These are phyloP conservation scores for Ogataea hybrid DNA, from an alignment of 1,139 yeast species.

Conservation along the genomic window DNA sequence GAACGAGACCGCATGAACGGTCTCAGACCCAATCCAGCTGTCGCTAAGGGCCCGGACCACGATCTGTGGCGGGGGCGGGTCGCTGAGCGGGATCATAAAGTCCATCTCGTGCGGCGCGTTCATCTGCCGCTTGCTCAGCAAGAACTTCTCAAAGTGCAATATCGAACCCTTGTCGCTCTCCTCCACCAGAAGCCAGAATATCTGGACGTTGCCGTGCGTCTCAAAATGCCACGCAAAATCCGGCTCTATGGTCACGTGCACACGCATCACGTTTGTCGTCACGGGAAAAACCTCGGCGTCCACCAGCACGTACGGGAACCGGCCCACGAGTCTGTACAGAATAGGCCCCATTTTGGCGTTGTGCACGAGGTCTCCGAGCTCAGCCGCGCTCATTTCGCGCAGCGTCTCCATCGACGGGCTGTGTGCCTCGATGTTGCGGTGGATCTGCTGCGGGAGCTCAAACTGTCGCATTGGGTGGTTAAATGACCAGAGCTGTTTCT, in stretches of 20 bases:
- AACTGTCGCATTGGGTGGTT: constrained; percentile 91
- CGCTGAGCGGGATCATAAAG: constrained; percentile 87
- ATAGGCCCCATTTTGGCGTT: constrained; percentile 70
- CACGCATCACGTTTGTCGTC: constrained; percentile 80
- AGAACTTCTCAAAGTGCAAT: constrained; percentile 78
- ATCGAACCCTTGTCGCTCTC: constrained; percentile 74
- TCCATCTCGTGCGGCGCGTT: constrained; percentile 66
- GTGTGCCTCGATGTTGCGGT: constrained; percentile 60
- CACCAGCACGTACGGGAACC: constrained; percentile 72
- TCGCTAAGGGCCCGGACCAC: constrained; percentile 79
- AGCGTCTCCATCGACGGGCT: constrained; percentile 68
- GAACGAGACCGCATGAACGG: constrained; percentile 76
- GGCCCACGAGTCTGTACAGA: constrained; percentile 57
- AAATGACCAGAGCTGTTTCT: constrained; percentile 81
- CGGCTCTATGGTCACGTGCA: constrained; percentile 67
- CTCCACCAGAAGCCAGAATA: constrained; percentile 92
- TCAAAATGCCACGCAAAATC: constrained; percentile 84
- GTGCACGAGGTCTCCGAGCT: constrained; percentile 87
- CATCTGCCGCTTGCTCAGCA: constrained; percentile 59
- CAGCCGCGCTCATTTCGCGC: constrained; percentile 71
- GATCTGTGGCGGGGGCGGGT: constrained; percentile 87
- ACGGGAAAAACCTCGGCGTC: constrained; percentile 90
- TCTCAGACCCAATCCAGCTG: constrained; percentile 86
- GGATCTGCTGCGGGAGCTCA: constrained; percentile 67
- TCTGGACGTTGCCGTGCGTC: constrained; percentile 79